Evolutionary conservation across 2,329 filamentous ascomycete species (phyloP).

Genomic region (Penicillium vulpinum): DNA sequence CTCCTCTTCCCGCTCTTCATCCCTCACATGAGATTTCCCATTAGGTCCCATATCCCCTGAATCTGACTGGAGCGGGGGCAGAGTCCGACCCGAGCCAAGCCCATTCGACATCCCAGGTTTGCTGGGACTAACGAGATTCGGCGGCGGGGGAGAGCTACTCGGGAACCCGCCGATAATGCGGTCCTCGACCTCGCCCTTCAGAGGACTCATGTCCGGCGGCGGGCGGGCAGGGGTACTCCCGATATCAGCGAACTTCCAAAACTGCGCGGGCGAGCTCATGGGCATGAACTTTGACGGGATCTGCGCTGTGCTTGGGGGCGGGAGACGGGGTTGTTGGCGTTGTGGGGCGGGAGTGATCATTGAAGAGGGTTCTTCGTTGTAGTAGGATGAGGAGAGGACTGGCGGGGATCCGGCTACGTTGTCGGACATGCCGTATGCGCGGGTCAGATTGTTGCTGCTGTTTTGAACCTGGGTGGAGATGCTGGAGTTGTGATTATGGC

Average conservation of each 20-base stretch:
- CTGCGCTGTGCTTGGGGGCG: slow-evolving; percentile 51
- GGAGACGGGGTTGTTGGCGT: slow-evolving; percentile 50
- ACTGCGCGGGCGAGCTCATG: slow-evolving; percentile 52
- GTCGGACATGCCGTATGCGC: slow-evolving; percentile 44
- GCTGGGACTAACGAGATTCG: slow-evolving; percentile 47
- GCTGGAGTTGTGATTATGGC: slow-evolving; percentile 29
- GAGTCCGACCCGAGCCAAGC: slow-evolving; percentile 29
- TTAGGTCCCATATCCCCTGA: slow-evolving; percentile 24
- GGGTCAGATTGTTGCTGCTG: slow-evolving; percentile 30
- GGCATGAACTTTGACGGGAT: slow-evolving; percentile 54
- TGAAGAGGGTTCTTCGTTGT: slow-evolving; percentile 48
- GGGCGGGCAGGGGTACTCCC: slow-evolving; percentile 47
- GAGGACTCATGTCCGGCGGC: slow-evolving; percentile 48
- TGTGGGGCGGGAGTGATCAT: slow-evolving; percentile 53
- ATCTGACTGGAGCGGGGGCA: slow-evolving; percentile 36
- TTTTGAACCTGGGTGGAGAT: slow-evolving; percentile 20
- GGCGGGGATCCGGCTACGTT: slow-evolving; percentile 46
- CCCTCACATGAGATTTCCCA: slow-evolving; percentile 14
- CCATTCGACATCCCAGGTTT: slow-evolving; percentile 42
- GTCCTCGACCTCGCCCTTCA: slow-evolving; percentile 45
- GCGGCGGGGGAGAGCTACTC: slow-evolving; percentile 51
- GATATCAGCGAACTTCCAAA: slow-evolving; percentile 52
- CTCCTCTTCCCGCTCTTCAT: slow-evolving; percentile 44
- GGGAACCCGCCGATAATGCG: slow-evolving; percentile 41
- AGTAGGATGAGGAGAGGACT: slow-evolving; percentile 51